Evolutionary conservation across 2,329 filamentous ascomycete genomes (phyloP), one percentile per base, ranked within the genome.

Genomic region (Trichoderma sp.): DNA sequence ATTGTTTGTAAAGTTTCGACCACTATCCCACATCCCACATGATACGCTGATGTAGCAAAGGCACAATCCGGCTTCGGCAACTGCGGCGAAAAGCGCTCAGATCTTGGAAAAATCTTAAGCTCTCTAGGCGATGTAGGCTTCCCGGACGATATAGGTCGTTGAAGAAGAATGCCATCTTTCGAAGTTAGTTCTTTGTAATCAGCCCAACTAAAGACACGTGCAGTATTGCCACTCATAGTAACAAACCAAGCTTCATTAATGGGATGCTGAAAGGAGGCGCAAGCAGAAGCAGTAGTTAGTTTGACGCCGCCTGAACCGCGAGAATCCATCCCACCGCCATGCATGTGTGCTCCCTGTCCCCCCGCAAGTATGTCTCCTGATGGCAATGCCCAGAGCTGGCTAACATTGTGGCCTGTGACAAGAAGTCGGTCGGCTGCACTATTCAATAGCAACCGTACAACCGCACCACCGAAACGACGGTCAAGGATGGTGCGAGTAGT

Each of bases 381-480:
- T n/a, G 59, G 59, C 4, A 63, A 37, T 6, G 24, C 59, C 59
- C 59, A 63, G n/a, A 63, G 59, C 11, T 63, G 30, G 13, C 34
- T 30, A 6, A 51, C 8, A 21, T 26, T n/a, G n/a, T 63, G 59
- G 7, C 59, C 59, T 7, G 59, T 63, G 6, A 52, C 24, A 2
- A 63, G 59, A 51, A 63, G 43, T 13, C 59, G 30, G 16, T 63
- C 59, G 10, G 43, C 59, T 18, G 43, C 28, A 3, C 21, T 24
- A 5, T 63, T 63, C 4, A 63, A 37, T 14, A 63, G 43, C 4
- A 63, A 52, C 2, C 59, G 30, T 13, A 63, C 43, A 14, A 63
- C 43, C 0, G 43, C 43, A 2, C 43, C 59, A 7, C 30, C 43
- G 4, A 63, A 63, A 13, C 43, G 59, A 37, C 59, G 43, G 2